These are phyloP conservation scores for Podospora sp. DNA, from an alignment of 495 filamentous ascomycete genomes.

Conservation along the genomic window DNA sequence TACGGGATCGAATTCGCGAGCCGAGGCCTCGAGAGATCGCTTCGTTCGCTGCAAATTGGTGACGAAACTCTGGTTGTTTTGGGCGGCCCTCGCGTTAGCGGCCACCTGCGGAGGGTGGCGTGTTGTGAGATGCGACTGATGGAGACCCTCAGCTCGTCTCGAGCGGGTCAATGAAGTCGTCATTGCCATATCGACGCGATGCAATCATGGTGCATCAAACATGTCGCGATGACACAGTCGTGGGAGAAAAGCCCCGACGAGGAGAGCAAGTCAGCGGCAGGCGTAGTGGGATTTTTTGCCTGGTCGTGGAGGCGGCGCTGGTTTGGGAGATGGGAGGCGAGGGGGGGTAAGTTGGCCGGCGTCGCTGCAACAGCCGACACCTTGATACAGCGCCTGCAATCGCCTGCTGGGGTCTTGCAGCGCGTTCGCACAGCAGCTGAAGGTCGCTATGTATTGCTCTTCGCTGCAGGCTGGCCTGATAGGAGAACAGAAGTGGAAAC, in stretches of 20 bases:
- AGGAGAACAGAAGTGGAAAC: neutral
- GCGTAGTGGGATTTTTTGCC: neutral
- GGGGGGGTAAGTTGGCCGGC: neutral
- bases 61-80: slow-evolving; percentile 18
- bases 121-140: slow-evolving; percentile 26
- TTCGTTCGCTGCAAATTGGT: slow-evolving; percentile 28
- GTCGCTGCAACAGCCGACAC: slow-evolving; percentile 10
- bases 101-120: slow-evolving; percentile 24
- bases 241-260: neutral
- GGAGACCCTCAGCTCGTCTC: slow-evolving; percentile 38
- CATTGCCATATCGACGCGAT: slow-evolving; percentile 35
- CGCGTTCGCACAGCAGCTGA: neutral
- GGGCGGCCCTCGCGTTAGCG: slow-evolving; percentile 23
- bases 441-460: neutral
- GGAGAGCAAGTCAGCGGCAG: neutral
- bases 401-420: neutral
- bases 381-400: slow-evolving; percentile 13
- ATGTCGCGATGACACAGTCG: neutral
- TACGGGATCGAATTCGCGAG: slow-evolving; percentile 22
- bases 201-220: slow-evolving; percentile 27
- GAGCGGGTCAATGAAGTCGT: slow-evolving; percentile 41
- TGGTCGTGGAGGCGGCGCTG: neutral
- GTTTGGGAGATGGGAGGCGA: neutral
- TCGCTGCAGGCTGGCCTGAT: neutral
- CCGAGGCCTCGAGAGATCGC: slow-evolving; percentile 28